phyloP scores from a whole-genome alignment of 139 green algal species.

The Eudorina sp. region DNA sequence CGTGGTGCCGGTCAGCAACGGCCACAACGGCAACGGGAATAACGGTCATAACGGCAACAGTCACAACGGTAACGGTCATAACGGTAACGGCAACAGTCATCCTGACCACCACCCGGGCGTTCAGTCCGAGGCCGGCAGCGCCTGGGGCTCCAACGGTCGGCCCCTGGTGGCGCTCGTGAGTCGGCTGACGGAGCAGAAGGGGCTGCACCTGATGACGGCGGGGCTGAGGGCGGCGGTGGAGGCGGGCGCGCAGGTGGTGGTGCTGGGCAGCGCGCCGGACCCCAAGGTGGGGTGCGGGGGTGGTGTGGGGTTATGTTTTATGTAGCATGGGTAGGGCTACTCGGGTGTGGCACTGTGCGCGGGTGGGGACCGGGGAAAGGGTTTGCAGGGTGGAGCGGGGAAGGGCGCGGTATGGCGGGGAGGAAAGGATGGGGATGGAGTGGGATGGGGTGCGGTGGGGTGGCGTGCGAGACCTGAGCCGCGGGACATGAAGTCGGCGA shows the following conservation, averaged over 20 bases:
- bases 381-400: too few species aligned
- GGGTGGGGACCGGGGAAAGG: too few species aligned
- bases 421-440: too few species aligned
- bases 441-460: too few species aligned
- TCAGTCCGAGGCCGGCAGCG: neutral
- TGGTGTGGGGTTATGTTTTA: too few species aligned
- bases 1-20: neutral
- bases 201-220: constrained; percentile 91
- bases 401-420: too few species aligned
- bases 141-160: constrained; percentile 51
- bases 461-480: too few species aligned
- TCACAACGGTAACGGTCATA: neutral
- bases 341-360: too few species aligned
- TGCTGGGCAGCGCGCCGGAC: constrained; percentile 58
- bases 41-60: neutral
- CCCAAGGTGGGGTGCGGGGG: too few species aligned
- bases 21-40: neutral
- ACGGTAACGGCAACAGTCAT: neutral
- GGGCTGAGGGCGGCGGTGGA: constrained; percentile 55
- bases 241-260: constrained; percentile 55
- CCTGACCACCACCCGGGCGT: neutral
- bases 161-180: constrained; percentile 90
- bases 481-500: too few species aligned
- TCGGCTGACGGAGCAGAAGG: constrained; percentile 93
- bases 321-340: too few species aligned